Evolutionary conservation across 1,284 basidiomycete species (phyloP).

Genomic region (Tylopilus sp.): DNA sequence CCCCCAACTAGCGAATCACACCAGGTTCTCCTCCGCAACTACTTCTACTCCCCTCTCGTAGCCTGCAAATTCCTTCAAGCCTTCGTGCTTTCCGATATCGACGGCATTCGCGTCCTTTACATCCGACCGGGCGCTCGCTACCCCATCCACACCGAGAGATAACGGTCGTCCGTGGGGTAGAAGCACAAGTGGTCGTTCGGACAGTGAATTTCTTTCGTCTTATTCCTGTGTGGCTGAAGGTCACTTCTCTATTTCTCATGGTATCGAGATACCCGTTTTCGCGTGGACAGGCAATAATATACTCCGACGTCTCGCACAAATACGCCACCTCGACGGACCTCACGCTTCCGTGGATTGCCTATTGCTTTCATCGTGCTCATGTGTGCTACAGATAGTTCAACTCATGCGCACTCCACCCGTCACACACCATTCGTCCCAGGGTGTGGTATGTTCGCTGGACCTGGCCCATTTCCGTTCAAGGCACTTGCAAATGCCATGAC

Average conservation of each 20-base stretch:
- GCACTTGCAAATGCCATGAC: conserved; percentile 78
- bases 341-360: conserved; percentile 70
- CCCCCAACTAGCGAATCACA: too few species aligned
- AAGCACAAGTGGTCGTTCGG: neutral
- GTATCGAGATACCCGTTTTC: conserved; percentile 62
- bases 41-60: too few species aligned
- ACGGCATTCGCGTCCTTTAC: conserved; percentile 11
- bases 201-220: neutral
- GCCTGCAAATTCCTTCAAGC: too few species aligned
- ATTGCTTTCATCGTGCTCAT: conserved; percentile 37
- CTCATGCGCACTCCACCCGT: conserved; percentile 46
- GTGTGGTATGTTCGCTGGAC: conserved; percentile 62
- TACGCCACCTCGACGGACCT: conserved; percentile 84
- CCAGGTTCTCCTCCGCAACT: too few species aligned
- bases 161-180: neutral
- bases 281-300: neutral
- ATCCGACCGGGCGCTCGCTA: conserved; percentile 54
- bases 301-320: conserved; percentile 36
- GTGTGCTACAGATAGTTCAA: conserved; percentile 48
- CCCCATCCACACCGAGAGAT: conserved; percentile 61
- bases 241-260: conserved; percentile 42
- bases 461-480: conserved; percentile 86
- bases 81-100: too few species aligned
- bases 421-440: conserved; percentile 42
- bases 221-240: neutral